phyloP scores from a whole-genome alignment of 2,329 filamentous ascomycete species.

The Dactylonectria estremocensis region DNA sequence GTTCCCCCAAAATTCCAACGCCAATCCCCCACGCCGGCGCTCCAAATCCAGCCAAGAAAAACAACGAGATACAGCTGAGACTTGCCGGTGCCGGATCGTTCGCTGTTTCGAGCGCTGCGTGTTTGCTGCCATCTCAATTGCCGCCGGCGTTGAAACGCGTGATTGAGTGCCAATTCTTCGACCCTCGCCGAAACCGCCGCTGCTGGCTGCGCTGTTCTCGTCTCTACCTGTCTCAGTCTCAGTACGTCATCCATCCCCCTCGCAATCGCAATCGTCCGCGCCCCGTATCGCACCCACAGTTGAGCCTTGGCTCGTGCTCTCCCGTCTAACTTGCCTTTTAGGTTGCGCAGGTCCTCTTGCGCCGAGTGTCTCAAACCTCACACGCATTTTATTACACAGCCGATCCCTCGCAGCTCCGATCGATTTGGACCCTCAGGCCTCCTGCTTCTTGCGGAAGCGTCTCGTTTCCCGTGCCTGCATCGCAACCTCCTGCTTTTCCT shows the following conservation, averaged over 20 bases:
- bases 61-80: too few species aligned
- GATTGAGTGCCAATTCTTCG: neutral
- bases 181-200: neutral
- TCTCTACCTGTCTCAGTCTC: neutral
- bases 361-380: constrained; percentile 3
- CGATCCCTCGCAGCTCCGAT: constrained; percentile 1
- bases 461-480: constrained; percentile 19
- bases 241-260: constrained; percentile 2
- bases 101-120: too few species aligned
- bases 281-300: neutral
- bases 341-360: neutral
- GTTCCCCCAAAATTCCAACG: neutral
- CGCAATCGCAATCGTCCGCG: neutral
- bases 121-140: too few species aligned
- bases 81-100: too few species aligned
- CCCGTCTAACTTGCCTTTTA: too few species aligned
- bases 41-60: too few species aligned
- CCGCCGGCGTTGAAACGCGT: neutral
- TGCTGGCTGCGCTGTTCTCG: neutral
- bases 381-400: constrained; percentile 29
- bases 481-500: constrained; percentile 10
- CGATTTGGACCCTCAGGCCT: neutral
- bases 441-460: constrained; percentile 21
- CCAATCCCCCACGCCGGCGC: neutral
- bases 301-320: neutral